Percentiles rank a stretch among this genome's conserved stretches.
Conservation (phyloP, 225 moss, liverwort and hornwort genomes). For the Marchantia paleacea region DNA sequence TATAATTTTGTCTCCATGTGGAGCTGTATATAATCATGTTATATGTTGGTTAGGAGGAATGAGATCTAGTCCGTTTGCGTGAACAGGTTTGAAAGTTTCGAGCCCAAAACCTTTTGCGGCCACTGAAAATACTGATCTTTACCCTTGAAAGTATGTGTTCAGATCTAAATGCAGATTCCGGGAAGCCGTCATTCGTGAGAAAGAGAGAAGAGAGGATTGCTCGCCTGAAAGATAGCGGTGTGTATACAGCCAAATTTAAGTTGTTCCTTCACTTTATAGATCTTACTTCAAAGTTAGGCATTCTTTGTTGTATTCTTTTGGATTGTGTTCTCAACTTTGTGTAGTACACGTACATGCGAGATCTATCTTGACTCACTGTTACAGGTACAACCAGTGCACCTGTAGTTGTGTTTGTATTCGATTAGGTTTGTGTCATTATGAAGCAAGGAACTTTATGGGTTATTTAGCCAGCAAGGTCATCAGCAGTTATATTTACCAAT, state of each 20-base stretch:
- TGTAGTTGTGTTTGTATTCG: too few relatives aligned
- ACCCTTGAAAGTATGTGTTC: not conserved
- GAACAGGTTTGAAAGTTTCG: too few relatives aligned
- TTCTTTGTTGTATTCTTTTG: not conserved
- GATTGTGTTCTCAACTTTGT: not conserved
- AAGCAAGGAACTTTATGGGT: too few relatives aligned
- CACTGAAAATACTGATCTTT: not conserved
- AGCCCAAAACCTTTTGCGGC: too few relatives aligned
- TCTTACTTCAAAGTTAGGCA: not conserved
- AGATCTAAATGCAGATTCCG: slow-evolving; percentile 32
- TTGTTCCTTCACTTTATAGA: not conserved
- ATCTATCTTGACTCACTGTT: not conserved
- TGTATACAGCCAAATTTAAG: not conserved
- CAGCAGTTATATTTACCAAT: too few relatives aligned
- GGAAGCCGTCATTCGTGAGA: slow-evolving; percentile 72
- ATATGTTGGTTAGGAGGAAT: too few relatives aligned
- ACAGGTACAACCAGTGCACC: not conserved
- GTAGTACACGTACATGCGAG: too few relatives aligned
- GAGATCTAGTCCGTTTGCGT: too few relatives aligned
- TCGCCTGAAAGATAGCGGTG: slow-evolving; percentile 94
- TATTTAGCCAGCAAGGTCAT: too few relatives aligned
- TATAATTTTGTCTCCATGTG: too few relatives aligned
- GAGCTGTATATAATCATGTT: too few relatives aligned
- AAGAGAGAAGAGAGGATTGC: slow-evolving; percentile 95
- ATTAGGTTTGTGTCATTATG: too few relatives aligned